phyloP scores from a whole-genome alignment of 495 filamentous ascomycete species.

The Daldinia bambusicola region DNA sequence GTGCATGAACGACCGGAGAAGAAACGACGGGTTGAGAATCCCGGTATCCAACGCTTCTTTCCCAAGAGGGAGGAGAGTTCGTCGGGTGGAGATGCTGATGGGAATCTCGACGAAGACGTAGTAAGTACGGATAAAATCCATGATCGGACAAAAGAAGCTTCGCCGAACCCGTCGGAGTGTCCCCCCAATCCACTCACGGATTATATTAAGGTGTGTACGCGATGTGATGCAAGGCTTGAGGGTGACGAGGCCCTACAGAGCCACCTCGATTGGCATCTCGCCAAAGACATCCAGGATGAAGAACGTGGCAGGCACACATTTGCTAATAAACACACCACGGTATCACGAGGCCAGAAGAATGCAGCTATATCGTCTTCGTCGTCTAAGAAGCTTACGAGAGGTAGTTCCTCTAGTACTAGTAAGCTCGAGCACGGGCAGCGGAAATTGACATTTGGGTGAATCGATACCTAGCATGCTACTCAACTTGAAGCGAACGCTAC shows the following conservation, averaged over 20 bases:
- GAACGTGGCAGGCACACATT: conserved; percentile 59
- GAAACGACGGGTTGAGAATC: conserved; percentile 61
- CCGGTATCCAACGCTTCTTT: conserved; percentile 70
- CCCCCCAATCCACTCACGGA: conserved; percentile 55
- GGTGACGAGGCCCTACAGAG: conserved; percentile 69
- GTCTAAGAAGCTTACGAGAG: conserved; percentile 46
- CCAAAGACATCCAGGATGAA: conserved; percentile 80
- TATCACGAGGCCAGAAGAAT: conserved; percentile 49
- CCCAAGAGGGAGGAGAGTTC: conserved; percentile 49
- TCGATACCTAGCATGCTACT: conserved; percentile 40
- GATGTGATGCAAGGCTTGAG: conserved; percentile 69
- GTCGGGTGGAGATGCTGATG: conserved; percentile 40
- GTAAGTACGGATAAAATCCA: conserved; percentile 35
- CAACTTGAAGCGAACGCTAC: conserved; percentile 42
- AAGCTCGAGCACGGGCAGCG: conserved; percentile 82
- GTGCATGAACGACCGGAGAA: conserved; percentile 58
- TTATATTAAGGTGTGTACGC: conserved; percentile 66
- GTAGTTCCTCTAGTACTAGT: conserved; percentile 39
- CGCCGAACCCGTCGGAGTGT: conserved; percentile 42
- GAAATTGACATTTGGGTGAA: conserved; percentile 75
- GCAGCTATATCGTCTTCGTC: conserved; percentile 46
- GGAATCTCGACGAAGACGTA: conserved; percentile 45
- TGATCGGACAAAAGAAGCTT: conserved; percentile 31
- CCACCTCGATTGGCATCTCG: conserved; percentile 97
- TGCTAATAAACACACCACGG: conserved; percentile 49